Percentiles rank a stretch among this genome's conserved stretches.
Evolutionary conservation across 2,329 filamentous ascomycete genomes (phyloP).

Genomic region (Myriosclerotinia curreyana): DNA sequence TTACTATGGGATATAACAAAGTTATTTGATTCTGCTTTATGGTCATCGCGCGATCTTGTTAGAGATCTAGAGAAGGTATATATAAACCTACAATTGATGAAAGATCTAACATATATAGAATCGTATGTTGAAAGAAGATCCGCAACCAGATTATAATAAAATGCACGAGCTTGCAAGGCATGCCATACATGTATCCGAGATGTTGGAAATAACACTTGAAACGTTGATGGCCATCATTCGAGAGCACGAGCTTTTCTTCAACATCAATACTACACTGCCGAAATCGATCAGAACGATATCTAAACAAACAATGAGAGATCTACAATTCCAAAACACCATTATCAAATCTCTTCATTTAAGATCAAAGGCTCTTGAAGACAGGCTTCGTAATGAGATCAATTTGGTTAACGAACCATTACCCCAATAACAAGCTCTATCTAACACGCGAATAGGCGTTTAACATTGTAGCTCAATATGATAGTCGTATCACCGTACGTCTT

Average conservation of each 20-base stretch:
- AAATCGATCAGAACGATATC: not conserved
- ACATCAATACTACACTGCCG: not conserved
- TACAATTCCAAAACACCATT: conserved; percentile 11
- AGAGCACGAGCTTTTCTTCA: conserved; percentile 6
- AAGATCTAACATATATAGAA: conserved; percentile 7
- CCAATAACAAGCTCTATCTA: not conserved
- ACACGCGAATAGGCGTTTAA: not conserved
- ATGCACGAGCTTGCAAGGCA: conserved; percentile 18
- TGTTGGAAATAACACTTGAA: conserved; percentile 12
- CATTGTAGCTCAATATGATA: conserved; percentile 15
- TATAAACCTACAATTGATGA: not conserved
- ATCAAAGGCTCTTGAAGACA: conserved; percentile 17
- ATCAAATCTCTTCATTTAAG: conserved; percentile 10
- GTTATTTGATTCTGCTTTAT: conserved; percentile 13
- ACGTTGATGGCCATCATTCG: conserved; percentile 8
- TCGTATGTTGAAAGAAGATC: conserved; percentile 5
- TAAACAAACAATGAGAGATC: conserved; percentile 7
- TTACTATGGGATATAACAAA: conserved; percentile 16
- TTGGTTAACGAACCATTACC: not conserved
- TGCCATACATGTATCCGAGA: conserved; percentile 14
- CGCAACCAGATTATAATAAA: conserved; percentile 5
- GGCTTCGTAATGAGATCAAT: conserved; percentile 17
- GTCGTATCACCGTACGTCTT: conserved; percentile 5
- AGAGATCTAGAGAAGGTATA: conserved; percentile 14
- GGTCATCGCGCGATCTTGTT: conserved; percentile 6